Base-by-base conservation (phyloP, 2,329 filamentous ascomycete species). In the Coniochaeta ligniaria region DNA sequence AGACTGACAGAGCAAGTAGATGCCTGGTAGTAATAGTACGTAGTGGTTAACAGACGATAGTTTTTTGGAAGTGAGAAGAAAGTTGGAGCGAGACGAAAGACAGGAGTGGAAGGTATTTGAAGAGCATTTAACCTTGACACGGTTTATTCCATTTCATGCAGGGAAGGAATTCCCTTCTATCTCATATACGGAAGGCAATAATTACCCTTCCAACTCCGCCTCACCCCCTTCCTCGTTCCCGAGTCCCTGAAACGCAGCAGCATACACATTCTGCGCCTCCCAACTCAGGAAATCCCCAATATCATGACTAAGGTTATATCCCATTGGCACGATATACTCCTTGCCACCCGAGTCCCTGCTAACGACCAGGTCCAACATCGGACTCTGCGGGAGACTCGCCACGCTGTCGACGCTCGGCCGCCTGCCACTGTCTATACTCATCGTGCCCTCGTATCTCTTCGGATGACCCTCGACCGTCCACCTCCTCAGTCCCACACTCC, bases 271-370 rank as follows among this genome's bases (percentile, higher is more conserved):
- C 65, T 83, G 78, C 4, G 79, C 72, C 69, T 84, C 83, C 83
- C 83, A 86, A 60, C 73, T 76, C 56, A 87, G 67, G 65, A 84
- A 86, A 62, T 86, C 83, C 1, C 80, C 81, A 43, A 86, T 67
- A 66, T 86, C 84, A 63, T 85, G 81, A 12, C 78, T 78, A 2
- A 87, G 73, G 63, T 87, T 87, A 67, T 80, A 86, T 0, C 83
- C 83, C 83, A 87, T 86, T 0, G 83, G 80, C 59, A 83, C 77
- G 11, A 75, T 68, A 59, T 71, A 69, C 64, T 73, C 68, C 59
- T 75, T 71, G n/a, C 73, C 75, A 47, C 74, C 73, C 26, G 73
- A 74, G 38, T 71, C 72, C 28, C 72, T 70, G 61, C 67, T 74
- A 57, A 74, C 73, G 43, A 81, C 74, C 22, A 83, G 71, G 54